phyloP scores from a whole-genome alignment of 352 stramenopile species.

The Pythium myriotylum region DNA sequence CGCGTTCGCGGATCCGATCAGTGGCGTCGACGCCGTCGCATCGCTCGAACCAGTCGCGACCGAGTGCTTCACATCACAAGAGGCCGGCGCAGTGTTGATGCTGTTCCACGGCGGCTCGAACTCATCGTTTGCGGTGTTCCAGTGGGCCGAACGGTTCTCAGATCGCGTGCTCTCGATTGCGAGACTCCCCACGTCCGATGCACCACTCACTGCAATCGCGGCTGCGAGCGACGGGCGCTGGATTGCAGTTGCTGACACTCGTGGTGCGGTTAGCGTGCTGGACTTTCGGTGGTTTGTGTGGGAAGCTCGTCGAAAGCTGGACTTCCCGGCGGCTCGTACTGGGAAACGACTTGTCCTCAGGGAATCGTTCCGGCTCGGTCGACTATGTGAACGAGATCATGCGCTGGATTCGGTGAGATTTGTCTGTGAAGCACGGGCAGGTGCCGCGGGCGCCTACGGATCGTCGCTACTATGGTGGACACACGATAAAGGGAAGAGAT shows the following conservation, averaged over 20 bases:
- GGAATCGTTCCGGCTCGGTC: slow-evolving; percentile 34
- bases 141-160: slow-evolving; percentile 62
- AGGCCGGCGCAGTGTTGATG: slow-evolving; percentile 39
- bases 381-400: slow-evolving; percentile 24
- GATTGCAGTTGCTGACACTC: slow-evolving; percentile 30
- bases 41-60: not conserved
- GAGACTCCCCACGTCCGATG: slow-evolving; percentile 22
- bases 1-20: slow-evolving; percentile 35
- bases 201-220: slow-evolving; percentile 21
- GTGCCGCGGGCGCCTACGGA: not conserved
- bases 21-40: not conserved
- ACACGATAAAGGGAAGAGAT: not conserved
- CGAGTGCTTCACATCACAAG: not conserved
- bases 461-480: slow-evolving; percentile 20
- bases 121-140: slow-evolving; percentile 37
- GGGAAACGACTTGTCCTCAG: slow-evolving; percentile 37
- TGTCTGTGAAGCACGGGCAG: slow-evolving; percentile 3
- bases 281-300: slow-evolving; percentile 36
- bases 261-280: slow-evolving; percentile 36
- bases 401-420: slow-evolving; percentile 41
- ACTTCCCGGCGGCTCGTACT: not conserved
- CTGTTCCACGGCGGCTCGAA: slow-evolving; percentile 24
- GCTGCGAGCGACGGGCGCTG: slow-evolving; percentile 39
- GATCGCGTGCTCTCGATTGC: slow-evolving; percentile 47
- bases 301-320: not conserved